phyloP scores from a whole-genome alignment of 208 protist genomes.

The Acanthamoeba culbertsoni region DNA sequence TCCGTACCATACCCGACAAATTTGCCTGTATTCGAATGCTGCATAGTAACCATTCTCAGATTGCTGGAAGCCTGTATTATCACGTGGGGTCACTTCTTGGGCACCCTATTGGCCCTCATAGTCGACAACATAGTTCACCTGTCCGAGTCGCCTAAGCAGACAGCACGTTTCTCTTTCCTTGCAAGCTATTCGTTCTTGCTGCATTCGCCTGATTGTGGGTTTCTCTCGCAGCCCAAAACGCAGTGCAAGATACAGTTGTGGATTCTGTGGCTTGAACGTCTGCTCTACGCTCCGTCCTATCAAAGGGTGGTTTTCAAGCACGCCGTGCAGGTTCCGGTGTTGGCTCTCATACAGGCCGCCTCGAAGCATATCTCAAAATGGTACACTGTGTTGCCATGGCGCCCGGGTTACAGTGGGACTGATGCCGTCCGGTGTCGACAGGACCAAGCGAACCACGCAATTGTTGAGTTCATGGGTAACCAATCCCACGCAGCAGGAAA shows the following conservation, averaged over 20 bases:
- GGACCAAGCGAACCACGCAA: neutral
- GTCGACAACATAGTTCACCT: neutral
- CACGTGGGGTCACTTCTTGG: neutral
- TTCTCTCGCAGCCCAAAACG: neutral
- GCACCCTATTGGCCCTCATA: neutral
- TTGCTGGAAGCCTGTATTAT: neutral
- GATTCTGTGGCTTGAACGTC: neutral
- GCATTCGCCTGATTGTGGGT: too few relatives aligned
- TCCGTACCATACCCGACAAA: too few relatives aligned
- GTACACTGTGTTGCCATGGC: too few relatives aligned
- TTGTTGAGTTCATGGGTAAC: too few relatives aligned
- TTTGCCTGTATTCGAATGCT: neutral
- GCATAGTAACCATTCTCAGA: neutral
- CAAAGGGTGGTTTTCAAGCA: neutral
- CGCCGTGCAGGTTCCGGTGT: neutral
- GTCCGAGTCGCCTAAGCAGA: neutral
- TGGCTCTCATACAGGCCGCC: neutral
- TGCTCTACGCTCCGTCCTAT: neutral
- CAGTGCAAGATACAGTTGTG: neutral
- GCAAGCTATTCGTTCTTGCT: too few relatives aligned
- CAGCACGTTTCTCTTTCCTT: neutral
- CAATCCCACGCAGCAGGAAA: too few relatives aligned
- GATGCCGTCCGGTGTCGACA: too few relatives aligned
- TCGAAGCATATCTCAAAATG: neutral
- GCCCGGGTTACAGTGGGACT: too few relatives aligned